Evolutionary conservation across 495 filamentous ascomycete genomes (phyloP).

Genomic region (Neurospora sp.): DNA sequence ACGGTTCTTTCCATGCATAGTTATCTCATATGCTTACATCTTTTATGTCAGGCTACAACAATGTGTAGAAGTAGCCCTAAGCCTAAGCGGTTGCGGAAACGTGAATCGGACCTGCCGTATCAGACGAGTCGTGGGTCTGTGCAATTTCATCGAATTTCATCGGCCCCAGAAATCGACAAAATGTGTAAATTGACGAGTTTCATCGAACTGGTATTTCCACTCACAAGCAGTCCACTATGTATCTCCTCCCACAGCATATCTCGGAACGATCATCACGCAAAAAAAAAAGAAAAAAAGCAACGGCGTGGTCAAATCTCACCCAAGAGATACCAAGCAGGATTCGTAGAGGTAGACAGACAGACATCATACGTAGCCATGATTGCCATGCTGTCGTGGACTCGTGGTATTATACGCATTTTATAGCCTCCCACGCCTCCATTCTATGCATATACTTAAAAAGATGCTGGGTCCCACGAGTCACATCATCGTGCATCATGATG

Average conservation of each 20-base stretch:
- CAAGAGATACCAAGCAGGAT: neutral
- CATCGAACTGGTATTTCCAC: neutral
- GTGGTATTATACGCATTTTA: neutral
- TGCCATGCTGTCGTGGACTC: neutral
- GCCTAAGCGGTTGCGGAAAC: neutral
- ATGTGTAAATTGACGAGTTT: neutral
- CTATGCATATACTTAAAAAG: neutral
- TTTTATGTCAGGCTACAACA: too few species aligned
- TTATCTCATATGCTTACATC: too few species aligned
- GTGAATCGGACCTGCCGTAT: neutral
- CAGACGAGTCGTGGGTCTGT: neutral
- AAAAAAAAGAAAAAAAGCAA: neutral
- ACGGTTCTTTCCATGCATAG: neutral
- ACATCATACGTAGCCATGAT: neutral
- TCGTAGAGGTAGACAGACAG: neutral
- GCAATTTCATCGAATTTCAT: neutral
- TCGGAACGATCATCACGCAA: neutral
- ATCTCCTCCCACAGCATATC: neutral
- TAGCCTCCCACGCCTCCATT: neutral
- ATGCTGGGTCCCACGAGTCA: neutral
- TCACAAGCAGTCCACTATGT: neutral
- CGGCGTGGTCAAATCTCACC: neutral
- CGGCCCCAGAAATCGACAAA: neutral
- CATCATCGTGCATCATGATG: neutral
- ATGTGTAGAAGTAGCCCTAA: too few species aligned